Base-by-base conservation (phyloP, 768 basidiomycete genomes). In the Leccinum barrowsii region DNA sequence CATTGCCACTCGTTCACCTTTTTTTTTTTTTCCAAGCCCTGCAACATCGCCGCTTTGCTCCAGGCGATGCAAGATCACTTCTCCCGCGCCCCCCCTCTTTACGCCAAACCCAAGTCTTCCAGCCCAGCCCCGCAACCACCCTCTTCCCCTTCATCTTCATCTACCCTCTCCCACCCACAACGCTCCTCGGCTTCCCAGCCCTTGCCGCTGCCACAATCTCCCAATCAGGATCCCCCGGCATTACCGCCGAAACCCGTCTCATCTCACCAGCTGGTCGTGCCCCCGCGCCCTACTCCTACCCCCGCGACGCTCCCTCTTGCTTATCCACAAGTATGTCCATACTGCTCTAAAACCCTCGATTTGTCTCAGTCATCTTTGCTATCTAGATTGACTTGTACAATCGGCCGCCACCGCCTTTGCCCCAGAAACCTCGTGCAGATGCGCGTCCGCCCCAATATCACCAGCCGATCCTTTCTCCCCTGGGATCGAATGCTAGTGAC, bases 71-170 rank as follows among this genome's bases (percentile, higher is more conserved):
- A 90, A 63, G 80, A 84, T 42, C 80, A 87, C 56, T 98, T 98
- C 75, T 95, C 92, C 21, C 79, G 79, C 30, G 82, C 86, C 49
- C 95, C 96, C 46, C 95, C 95, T 7, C 85, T 98, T 15, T 97
- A 94, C 70, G 86, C 95, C 32, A 93, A 89, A 73, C 87, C 92
- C 15, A 81, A 77, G 65, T 61, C 71, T 21, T 46, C 67, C 35
- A 64, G 60, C 53, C 66, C 62, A 63, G 60, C 63, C 63, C 57
- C 67, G 37, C 63, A 64, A 32, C 52, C 66, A 37, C 57, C 65
- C 57, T 63, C 68, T 37, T 42, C 67, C 3, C 46, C 64, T 44
- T 34, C 60, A 26, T 42, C 65, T 7, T 34, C 60, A 26, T 42
- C 65, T 6, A 52, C 51, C 22, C 57, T 57, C 17, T 52, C 72